A percentile compares a stretch with the other conserved stretches of the same genome.
Conservation (phyloP, 306 rosid genomes). For the Dalbergia cultrata region DNA sequence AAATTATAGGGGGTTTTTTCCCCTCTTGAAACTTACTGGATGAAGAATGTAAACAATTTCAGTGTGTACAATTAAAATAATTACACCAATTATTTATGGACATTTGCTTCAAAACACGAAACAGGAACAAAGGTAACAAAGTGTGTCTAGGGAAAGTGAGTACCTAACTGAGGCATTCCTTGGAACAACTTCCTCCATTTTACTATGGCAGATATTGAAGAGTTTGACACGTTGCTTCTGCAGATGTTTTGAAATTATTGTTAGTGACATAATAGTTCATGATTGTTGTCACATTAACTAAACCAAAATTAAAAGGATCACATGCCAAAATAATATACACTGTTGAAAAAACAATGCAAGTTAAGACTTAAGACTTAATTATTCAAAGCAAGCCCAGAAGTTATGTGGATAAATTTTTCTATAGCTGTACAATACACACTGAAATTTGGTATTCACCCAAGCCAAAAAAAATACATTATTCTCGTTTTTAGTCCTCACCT, state of each 20-base stretch:
- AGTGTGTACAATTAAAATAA: neutral
- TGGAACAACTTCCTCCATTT: conserved; percentile 79
- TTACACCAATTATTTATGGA: neutral
- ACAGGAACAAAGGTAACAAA: conserved; percentile 29
- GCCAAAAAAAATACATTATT: conserved; percentile 9
- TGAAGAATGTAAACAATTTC: neutral
- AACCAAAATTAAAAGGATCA: neutral
- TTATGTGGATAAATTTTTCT: neutral
- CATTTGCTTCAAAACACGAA: conserved; percentile 7
- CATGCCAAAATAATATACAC: neutral
- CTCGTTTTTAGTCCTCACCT: conserved; percentile 54
- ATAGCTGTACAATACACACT: neutral
- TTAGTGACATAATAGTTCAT: conserved; percentile 31
- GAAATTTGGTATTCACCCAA: neutral
- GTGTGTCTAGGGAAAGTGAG: conserved; percentile 29
- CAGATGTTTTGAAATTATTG: conserved; percentile 48
- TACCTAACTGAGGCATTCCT: conserved; percentile 70
- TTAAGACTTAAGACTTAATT: neutral
- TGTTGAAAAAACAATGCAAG: neutral
- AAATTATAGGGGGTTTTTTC: neutral
- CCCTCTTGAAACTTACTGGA: conserved; percentile 31
- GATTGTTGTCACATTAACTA: neutral
- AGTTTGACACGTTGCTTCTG: conserved; percentile 76
- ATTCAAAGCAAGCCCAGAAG: neutral
- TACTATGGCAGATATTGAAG: conserved; percentile 81